Evolutionary conservation across 2,329 filamentous ascomycete species (phyloP).

Genomic region (Cercospora janseana): DNA sequence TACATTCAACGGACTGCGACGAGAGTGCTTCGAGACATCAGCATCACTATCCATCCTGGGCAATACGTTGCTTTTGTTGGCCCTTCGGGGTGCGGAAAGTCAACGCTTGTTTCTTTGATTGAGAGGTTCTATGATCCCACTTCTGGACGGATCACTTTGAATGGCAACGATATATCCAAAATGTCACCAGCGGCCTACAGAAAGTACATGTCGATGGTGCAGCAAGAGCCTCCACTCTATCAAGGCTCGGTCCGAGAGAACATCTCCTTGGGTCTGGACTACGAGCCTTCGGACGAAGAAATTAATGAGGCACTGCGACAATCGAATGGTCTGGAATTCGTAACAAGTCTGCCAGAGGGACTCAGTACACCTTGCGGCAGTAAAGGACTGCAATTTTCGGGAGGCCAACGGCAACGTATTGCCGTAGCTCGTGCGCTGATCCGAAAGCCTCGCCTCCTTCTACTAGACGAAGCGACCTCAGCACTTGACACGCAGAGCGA

Average conservation of each 20-base stretch:
- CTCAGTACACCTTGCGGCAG: slow-evolving; percentile 51
- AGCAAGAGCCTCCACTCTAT: slow-evolving; percentile 69
- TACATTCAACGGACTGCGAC: slow-evolving; percentile 32
- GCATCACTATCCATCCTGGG: slow-evolving; percentile 37
- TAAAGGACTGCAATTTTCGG: slow-evolving; percentile 51
- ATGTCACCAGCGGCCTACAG: slow-evolving; percentile 64
- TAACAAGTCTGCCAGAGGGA: slow-evolving; percentile 53
- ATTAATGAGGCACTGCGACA: slow-evolving; percentile 50
- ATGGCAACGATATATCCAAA: slow-evolving; percentile 58
- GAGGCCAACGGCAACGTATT: slow-evolving; percentile 58
- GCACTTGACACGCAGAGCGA: slow-evolving; percentile 66
- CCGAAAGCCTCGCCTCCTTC: slow-evolving; percentile 51
- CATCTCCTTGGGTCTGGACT: slow-evolving; percentile 47
- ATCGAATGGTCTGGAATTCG: slow-evolving; percentile 55
- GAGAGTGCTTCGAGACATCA: slow-evolving; percentile 32
- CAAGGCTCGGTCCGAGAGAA: slow-evolving; percentile 66
- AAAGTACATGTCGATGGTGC: slow-evolving; percentile 65
- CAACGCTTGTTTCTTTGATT: slow-evolving; percentile 47
- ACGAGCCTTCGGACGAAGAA: slow-evolving; percentile 41
- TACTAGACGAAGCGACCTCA: slow-evolving; percentile 61
- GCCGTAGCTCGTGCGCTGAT: slow-evolving; percentile 57
- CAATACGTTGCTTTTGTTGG: slow-evolving; percentile 50
- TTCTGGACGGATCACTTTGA: slow-evolving; percentile 45
- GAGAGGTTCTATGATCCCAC: slow-evolving; percentile 49
- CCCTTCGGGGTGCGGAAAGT: slow-evolving; percentile 50